phyloP scores from a whole-genome alignment of 257 asterid genomes.

The Solanum habrochaites region DNA sequence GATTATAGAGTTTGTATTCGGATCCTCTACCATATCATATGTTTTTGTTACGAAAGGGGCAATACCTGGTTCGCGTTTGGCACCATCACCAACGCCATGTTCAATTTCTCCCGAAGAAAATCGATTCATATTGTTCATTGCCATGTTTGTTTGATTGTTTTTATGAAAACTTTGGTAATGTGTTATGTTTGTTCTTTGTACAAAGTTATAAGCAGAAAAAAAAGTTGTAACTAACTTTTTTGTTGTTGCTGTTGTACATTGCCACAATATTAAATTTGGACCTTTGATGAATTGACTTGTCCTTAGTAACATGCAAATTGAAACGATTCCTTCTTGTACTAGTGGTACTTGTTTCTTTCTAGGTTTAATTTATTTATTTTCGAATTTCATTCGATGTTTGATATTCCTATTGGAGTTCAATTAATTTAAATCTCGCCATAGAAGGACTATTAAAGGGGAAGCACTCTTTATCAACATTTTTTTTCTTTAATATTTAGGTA shows the following conservation, averaged over 20 bases:
- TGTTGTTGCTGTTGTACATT: neutral
- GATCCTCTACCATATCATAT: constrained; percentile 41
- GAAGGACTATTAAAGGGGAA: neutral
- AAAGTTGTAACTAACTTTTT: neutral
- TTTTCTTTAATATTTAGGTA: neutral
- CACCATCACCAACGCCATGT: neutral
- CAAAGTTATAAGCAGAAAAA: neutral
- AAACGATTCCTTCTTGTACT: neutral
- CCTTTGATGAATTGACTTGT: neutral
- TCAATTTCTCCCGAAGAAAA: neutral
- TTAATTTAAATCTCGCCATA: rapidly evolving
- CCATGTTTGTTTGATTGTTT: neutral
- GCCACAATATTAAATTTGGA: neutral
- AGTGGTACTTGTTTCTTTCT: neutral
- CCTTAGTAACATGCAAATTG: neutral
- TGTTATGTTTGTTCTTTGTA: neutral
- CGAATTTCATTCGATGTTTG: no score
- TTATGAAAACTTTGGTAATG: neutral
- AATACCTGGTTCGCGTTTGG: neutral
- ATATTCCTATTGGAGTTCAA: neutral
- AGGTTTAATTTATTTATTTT: neutral
- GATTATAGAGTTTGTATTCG: constrained; percentile 23
- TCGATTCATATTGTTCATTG: neutral
- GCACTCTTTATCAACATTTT: neutral
- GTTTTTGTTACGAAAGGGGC: constrained; percentile 48